Conservation (phyloP, 2,329 filamentous ascomycete genomes). For the Orbilia oligospora region DNA sequence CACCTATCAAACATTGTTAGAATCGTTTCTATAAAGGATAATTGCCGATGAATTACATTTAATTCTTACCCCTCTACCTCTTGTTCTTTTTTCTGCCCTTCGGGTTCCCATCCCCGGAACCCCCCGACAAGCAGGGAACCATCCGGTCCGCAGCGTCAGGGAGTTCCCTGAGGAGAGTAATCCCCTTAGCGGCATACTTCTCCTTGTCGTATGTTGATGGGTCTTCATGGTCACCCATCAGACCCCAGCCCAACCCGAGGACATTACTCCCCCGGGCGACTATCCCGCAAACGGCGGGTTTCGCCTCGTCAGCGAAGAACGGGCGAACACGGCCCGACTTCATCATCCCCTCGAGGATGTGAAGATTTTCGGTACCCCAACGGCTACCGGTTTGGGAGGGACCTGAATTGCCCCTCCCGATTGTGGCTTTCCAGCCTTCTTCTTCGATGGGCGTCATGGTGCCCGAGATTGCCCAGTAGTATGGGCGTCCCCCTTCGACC, state of each 20-base stretch:
- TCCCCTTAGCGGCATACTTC: slow-evolving; percentile 12
- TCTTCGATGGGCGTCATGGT: not conserved
- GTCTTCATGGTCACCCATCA: slow-evolving; percentile 29
- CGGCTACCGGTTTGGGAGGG: slow-evolving; percentile 4
- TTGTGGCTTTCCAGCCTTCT: slow-evolving; percentile 12
- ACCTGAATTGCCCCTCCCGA: not conserved
- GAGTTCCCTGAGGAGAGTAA: slow-evolving; percentile 12
- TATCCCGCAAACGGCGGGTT: not conserved
- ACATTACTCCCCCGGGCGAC: not conserved
- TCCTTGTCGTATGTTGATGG: slow-evolving; percentile 16
- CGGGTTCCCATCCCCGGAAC: not conserved
- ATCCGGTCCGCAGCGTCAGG: not conserved
- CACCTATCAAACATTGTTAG: too few relatives aligned
- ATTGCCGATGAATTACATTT: not conserved
- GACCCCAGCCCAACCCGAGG: slow-evolving; percentile 20
- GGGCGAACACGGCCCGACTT: slow-evolving; percentile 14
- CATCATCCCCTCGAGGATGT: slow-evolving; percentile 4
- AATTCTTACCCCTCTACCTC: not conserved
- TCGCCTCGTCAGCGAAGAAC: not conserved
- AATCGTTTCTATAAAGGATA: too few relatives aligned
- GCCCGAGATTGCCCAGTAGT: slow-evolving; percentile 20
- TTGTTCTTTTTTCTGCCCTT: not conserved
- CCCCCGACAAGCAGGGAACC: not conserved
- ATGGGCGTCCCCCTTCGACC: not conserved
- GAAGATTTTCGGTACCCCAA: slow-evolving; percentile 11